phyloP scores from a whole-genome alignment of 148 eudicot genomes.

The Rhododendron simsii region DNA sequence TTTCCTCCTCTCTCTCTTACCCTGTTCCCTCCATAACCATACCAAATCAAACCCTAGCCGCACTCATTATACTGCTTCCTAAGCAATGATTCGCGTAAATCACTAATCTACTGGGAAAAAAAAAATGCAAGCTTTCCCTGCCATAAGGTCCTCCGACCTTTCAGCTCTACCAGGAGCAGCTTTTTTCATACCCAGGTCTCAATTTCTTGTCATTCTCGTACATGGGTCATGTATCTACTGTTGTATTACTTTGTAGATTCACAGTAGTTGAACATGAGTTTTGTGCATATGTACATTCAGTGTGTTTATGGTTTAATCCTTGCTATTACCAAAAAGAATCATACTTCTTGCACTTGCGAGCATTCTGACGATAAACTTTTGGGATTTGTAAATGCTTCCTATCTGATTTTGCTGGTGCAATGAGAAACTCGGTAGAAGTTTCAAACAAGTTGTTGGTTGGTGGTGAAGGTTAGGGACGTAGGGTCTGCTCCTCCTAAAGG shows the following conservation, averaged over 20 bases:
- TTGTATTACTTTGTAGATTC: not conserved
- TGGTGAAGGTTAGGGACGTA: not conserved
- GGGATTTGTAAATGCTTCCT: not conserved
- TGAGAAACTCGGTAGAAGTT: not conserved
- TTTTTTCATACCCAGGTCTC: not conserved
- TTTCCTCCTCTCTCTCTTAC: constrained; percentile 34
- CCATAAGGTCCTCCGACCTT: not conserved
- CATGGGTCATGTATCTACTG: not conserved
- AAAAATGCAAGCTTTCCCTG: not conserved
- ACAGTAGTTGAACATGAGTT: not conserved
- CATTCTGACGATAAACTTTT: not conserved
- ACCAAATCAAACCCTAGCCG: not conserved
- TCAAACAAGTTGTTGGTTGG: not conserved
- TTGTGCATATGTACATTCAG: no score
- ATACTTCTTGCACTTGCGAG: not conserved
- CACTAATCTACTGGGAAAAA: constrained; percentile 8
- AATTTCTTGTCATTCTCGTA: not conserved
- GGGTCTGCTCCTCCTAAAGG: not conserved
- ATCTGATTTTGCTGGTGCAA: not conserved
- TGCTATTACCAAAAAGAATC: constrained; percentile 21
- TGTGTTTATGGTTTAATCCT: constrained; percentile 23
- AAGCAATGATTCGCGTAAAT: not conserved
- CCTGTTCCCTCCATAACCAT: not conserved
- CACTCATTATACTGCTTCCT: not conserved
- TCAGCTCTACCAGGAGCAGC: not conserved